These are phyloP conservation scores for Podila minutissima DNA, from an alignment of 192 early-diverging fungal species.

Conservation along the genomic window DNA sequence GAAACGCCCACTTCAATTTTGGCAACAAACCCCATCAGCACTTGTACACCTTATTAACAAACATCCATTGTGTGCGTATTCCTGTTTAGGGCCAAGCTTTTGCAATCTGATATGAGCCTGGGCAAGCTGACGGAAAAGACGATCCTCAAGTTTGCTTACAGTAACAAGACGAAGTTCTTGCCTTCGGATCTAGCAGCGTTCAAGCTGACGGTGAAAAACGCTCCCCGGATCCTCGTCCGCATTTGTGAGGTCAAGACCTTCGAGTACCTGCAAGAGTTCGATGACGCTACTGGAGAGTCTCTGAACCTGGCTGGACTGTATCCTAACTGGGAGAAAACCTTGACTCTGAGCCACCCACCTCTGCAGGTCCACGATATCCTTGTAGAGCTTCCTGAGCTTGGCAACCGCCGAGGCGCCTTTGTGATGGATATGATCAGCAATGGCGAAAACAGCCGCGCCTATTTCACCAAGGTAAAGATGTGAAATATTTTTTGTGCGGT, in stretches of 20 bases:
- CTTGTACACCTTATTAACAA: neutral
- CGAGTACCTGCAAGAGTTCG: constrained; percentile 47
- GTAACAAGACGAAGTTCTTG: constrained; percentile 18
- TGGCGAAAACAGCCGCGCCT: constrained; percentile 47
- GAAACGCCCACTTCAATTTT: too few relatives aligned
- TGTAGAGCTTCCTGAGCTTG: constrained; percentile 40
- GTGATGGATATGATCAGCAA: constrained; percentile 59
- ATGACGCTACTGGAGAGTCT: constrained; percentile 5
- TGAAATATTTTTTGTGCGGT: neutral
- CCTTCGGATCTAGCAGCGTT: constrained; percentile 49
- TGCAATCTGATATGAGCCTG: neutral
- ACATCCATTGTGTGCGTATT: too few relatives aligned
- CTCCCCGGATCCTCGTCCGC: constrained; percentile 46
- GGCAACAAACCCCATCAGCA: too few relatives aligned
- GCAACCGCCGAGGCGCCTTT: constrained; percentile 56
- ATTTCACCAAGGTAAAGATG: constrained; percentile 51
- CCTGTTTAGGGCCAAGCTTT: constrained; percentile 19
- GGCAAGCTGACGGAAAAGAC: constrained; percentile 14
- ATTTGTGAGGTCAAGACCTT: constrained; percentile 56
- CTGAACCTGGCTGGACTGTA: constrained; percentile 56
- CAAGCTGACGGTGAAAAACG: constrained; percentile 52
- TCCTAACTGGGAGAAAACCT: constrained; percentile 54
- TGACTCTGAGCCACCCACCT: constrained; percentile 19
- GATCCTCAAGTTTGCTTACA: constrained; percentile 24
- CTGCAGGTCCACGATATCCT: constrained; percentile 41